Base-by-base conservation (phyloP, 768 basidiomycete genomes). In the Crucibulum laeve region DNA sequence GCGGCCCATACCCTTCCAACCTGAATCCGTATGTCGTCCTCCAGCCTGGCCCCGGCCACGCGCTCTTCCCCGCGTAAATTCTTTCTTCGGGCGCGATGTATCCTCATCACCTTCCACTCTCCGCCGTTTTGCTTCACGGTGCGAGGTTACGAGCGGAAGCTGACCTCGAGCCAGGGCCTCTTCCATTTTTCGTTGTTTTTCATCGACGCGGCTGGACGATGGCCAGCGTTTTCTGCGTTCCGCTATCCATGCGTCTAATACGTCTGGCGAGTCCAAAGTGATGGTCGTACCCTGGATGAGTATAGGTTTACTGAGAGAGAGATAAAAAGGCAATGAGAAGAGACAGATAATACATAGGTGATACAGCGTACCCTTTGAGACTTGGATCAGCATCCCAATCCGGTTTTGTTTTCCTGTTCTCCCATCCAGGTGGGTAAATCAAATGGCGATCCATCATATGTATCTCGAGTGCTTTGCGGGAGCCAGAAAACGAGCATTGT, bases 401-500 rank as follows among this genome's bases (percentile, higher is more conserved):
- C 25, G 60, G 44, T 54, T 69, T 76, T 43, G 73, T 71, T 49
- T 71, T 74, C 50, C 61, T 60, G 36, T 75, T 70, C 22, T 82
- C 69, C 82, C 84, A 89, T 17, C 80, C 83, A 34, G 77, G 73
- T 18, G 91, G 90, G 50, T 79, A 90, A 37, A 91, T 80, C 33
- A 92, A 71, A 60, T 92, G 90, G n/a, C 89, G 74, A 53, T 91
- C 90, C 89, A 91, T 91, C 80, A 81, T 84, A 55, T 93, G 91
- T 22, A 68, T 71, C 59, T 91, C 84, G 13, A 91, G 77, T 19
- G 78, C 67, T 57, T 87, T 87, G 30, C 69, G 65, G 3, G 87
- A 83, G 25, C 86, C 89, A 28, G 67, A 67, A 53, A 88, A 93
- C 4, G 59, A 52, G 58, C 90, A 93, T n/a, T 72, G 71, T 33